Conservation (phyloP, 495 filamentous ascomycete species). For the Talaromyces adpressus region DNA sequence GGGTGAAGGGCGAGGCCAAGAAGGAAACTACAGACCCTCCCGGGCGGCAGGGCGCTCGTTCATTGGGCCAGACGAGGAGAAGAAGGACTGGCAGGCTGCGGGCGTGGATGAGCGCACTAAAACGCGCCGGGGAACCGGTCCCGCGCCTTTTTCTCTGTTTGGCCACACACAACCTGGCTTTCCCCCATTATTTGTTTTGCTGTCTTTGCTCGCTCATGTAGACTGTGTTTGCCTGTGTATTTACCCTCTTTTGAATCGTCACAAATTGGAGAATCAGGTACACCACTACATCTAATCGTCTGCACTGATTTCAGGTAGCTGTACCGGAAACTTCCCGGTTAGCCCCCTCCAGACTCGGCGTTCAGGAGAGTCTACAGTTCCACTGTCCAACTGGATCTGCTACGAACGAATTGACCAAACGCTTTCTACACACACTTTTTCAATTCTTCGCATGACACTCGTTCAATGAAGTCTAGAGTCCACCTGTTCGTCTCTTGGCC, state of each 20-base stretch:
- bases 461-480: background rate
- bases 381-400: background rate
- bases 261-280: slow-evolving; percentile 7
- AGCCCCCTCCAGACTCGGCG: background rate
- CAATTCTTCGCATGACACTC: background rate
- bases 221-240: slow-evolving; percentile 16
- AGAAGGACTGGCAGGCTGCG: slow-evolving; percentile 20
- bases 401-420: background rate
- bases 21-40: slow-evolving; percentile 17
- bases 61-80: slow-evolving; percentile 43
- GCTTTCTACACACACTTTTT: background rate
- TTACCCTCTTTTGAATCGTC: slow-evolving; percentile 41
- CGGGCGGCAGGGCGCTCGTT: slow-evolving; percentile 18
- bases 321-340: background rate
- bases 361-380: background rate
- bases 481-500: background rate
- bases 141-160: background rate
- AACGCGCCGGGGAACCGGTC: slow-evolving; percentile 3
- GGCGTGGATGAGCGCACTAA: slow-evolving; percentile 13
- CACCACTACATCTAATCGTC: background rate
- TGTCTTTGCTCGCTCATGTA: slow-evolving; percentile 14
- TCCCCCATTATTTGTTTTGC: slow-evolving; percentile 16
- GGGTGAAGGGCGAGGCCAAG: slow-evolving; percentile 20
- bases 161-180: slow-evolving; percentile 1
- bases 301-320: background rate